phyloP scores from a whole-genome alignment of 208 protist species.

The Leishmania tropica region DNA sequence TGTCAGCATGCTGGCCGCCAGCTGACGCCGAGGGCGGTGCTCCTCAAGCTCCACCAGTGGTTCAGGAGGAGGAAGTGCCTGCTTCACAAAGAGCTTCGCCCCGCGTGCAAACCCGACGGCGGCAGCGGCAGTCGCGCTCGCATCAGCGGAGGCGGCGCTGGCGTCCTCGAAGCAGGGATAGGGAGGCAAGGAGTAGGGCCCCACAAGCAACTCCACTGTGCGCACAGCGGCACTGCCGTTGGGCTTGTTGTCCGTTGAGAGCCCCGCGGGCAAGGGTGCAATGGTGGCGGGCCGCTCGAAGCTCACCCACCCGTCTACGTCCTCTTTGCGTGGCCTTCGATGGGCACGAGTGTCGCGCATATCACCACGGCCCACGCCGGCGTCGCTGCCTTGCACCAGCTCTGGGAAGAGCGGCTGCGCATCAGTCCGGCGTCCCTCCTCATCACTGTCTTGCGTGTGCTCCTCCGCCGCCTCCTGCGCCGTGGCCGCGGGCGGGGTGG shows the following conservation, averaged over 20 bases:
- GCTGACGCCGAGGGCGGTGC: constrained; percentile 17
- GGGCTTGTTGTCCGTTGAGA: neutral
- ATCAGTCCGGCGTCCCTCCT: constrained; percentile 48
- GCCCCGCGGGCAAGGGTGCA: neutral
- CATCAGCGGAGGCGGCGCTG: neutral
- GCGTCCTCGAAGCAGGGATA: constrained; percentile 51
- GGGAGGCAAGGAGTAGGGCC: constrained; percentile 28
- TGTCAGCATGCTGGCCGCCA: constrained; percentile 34
- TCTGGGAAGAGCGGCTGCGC: constrained; percentile 63
- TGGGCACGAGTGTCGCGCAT: neutral
- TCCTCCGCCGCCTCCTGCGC: constrained; percentile 4
- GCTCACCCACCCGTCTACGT: constrained; percentile 46
- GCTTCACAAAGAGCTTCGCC: constrained; percentile 36
- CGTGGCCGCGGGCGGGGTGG: constrained; percentile 4
- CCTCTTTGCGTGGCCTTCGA: constrained; percentile 20
- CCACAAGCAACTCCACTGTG: constrained; percentile 20
- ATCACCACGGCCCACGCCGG: too few relatives aligned
- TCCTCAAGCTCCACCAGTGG: constrained; percentile 46
- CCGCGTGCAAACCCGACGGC: neutral
- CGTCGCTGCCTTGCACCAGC: constrained; percentile 6
- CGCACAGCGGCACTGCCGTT: constrained; percentile 1
- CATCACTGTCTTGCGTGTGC: neutral
- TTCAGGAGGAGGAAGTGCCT: constrained; percentile 28
- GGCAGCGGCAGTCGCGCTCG: neutral
- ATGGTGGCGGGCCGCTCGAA: neutral